phyloP scores from a whole-genome alignment of 164 flowering plant species.

The Vitis riparia region DNA sequence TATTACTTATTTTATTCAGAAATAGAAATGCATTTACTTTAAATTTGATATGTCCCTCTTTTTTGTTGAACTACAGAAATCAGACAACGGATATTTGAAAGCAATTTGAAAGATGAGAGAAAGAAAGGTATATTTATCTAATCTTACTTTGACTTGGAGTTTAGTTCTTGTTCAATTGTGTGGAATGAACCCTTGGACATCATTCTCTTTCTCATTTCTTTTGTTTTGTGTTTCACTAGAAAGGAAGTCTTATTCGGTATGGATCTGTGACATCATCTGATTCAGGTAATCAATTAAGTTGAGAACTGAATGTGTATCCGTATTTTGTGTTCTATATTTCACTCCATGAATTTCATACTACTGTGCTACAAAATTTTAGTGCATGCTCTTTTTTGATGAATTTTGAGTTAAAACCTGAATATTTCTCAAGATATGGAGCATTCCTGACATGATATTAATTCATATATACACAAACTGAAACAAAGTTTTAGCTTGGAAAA shows the following conservation, averaged over 20 bases:
- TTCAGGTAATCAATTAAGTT: constrained; percentile 47
- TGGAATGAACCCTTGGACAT: neutral
- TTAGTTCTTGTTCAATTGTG: neutral
- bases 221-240: constrained; percentile 29
- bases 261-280: constrained; percentile 68
- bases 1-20: neutral
- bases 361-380: no score
- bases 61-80: constrained; percentile 36
- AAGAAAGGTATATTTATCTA: constrained; percentile 47
- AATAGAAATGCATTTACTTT: neutral
- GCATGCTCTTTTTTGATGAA: no score
- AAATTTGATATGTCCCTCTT: neutral
- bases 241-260: constrained; percentile 55
- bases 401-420: no score
- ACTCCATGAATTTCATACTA: no score
- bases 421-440: no score
- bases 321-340: no score
- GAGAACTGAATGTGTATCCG: neutral
- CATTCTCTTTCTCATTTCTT: neutral
- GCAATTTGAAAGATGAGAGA: constrained; percentile 42
- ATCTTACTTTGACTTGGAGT: neutral
- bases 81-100: constrained; percentile 53
- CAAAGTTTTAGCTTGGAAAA: no score
- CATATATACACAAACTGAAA: no score
- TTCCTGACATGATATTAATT: no score